Evolutionary conservation across 768 basidiomycete species (phyloP).

Genomic region (Termitomyces sp.): DNA sequence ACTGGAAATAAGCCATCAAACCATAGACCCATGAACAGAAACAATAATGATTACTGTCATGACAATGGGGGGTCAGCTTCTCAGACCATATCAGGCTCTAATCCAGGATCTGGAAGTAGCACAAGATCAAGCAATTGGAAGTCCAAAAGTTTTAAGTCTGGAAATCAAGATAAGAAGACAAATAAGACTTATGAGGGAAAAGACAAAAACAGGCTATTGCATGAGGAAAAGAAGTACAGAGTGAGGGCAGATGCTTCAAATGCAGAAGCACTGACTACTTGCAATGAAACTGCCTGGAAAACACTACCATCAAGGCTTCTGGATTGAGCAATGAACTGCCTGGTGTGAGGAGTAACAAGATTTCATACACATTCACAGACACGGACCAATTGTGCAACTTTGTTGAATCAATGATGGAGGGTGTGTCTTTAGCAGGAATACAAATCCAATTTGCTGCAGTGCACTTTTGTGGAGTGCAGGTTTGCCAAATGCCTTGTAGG

Average conservation of each 20-base stretch:
- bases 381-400: background rate
- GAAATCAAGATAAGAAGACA: background rate
- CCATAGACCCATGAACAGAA: too few species aligned
- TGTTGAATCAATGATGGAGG: background rate
- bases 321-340: background rate
- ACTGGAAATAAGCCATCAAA: background rate
- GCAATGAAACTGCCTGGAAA: background rate
- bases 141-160: too few species aligned
- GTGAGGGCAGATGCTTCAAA: background rate
- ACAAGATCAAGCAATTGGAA: too few species aligned
- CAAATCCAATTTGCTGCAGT: background rate
- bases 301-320: background rate
- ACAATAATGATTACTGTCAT: too few species aligned
- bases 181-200: background rate
- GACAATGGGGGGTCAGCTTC: too few species aligned
- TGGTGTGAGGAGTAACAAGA: background rate
- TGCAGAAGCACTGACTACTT: background rate
- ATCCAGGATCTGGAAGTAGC: too few species aligned
- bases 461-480: background rate
- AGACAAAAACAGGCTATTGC: background rate
- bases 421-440: background rate
- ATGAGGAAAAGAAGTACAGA: background rate
- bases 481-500: background rate
- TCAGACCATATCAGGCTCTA: too few species aligned
- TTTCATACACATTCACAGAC: background rate